Evolutionary conservation across 305 asterid genomes (phyloP).

Genomic region (Rubia occidens): DNA sequence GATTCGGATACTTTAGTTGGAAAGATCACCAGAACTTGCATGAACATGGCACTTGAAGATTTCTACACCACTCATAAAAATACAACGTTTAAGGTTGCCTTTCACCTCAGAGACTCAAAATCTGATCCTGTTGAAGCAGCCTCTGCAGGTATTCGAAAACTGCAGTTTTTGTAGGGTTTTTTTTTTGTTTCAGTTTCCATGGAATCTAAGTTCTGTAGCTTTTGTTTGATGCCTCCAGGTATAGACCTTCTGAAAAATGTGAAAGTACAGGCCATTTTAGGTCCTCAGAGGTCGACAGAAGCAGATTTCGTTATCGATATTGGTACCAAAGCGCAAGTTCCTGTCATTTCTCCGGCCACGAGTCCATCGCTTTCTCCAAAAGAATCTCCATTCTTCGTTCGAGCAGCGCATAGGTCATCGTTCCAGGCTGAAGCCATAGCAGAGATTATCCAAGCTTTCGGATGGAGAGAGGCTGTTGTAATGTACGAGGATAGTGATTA

Average conservation of each 20-base stretch:
- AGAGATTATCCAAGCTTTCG: conserved; percentile 28
- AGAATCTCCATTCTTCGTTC: conserved; percentile 33
- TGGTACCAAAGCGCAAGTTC: conserved; percentile 34
- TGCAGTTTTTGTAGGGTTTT: background rate
- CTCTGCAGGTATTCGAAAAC: conserved; percentile 20
- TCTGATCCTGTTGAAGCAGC: conserved; percentile 27
- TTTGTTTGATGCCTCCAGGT: conserved; percentile 25
- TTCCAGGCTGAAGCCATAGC: conserved; percentile 39
- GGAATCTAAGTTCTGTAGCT: background rate
- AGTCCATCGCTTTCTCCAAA: conserved; percentile 37
- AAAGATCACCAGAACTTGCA: conserved; percentile 27
- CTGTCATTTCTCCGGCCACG: conserved; percentile 40
- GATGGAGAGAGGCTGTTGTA: conserved; percentile 39
- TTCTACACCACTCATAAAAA: conserved; percentile 10
- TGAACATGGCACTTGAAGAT: conserved; percentile 36
- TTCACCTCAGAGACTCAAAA: conserved; percentile 22
- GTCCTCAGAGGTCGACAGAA: conserved; percentile 34
- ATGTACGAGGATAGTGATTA: conserved; percentile 30
- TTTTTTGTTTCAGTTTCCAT: background rate
- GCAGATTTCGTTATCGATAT: conserved; percentile 37
- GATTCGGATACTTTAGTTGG: conserved; percentile 25
- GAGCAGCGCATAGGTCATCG: conserved; percentile 33
- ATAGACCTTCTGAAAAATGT: conserved; percentile 37
- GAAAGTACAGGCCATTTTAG: conserved; percentile 37
- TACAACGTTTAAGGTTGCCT: conserved; percentile 13